Percentiles rank a stretch among this genome's conserved stretches.
Evolutionary conservation across 257 asterid species (phyloP).

Genomic region (Solanum pimpinellifolium): DNA sequence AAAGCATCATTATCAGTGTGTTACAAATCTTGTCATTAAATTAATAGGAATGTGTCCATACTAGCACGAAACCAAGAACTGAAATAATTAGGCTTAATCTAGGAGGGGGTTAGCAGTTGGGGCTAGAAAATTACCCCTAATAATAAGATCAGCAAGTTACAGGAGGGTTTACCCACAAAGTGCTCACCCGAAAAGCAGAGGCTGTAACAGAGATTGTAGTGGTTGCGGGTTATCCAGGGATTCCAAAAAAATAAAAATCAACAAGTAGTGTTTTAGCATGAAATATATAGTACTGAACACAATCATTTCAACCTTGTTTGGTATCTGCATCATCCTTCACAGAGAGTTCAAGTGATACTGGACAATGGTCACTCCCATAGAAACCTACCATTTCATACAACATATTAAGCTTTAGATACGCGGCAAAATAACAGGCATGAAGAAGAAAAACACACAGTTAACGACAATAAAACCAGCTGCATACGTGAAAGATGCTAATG

Average conservation of each 20-base stretch:
- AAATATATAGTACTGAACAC: background rate
- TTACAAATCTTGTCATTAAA: background rate
- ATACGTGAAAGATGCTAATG: background rate
- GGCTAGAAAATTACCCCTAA: background rate
- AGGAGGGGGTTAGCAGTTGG: background rate
- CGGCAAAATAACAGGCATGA: background rate
- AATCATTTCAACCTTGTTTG: conserved; percentile 4
- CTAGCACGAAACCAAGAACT: background rate
- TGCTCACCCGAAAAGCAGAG: background rate
- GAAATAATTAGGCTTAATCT: background rate
- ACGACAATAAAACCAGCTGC: background rate
- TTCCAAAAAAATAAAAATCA: background rate
- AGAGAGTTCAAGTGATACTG: conserved; percentile 69
- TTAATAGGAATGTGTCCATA: background rate
- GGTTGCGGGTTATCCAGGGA: background rate
- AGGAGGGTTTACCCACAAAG: background rate
- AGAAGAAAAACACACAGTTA: background rate
- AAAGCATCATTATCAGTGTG: background rate
- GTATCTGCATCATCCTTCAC: conserved; percentile 13
- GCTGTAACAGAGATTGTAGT: too few species aligned
- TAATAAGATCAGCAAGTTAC: background rate
- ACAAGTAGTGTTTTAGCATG: background rate
- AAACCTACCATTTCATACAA: conserved; percentile 45
- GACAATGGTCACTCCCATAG: conserved; percentile 97
- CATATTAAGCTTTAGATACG: background rate